Conservation (phyloP, 2,329 filamentous ascomycete species). For the Xylaria sp. region DNA sequence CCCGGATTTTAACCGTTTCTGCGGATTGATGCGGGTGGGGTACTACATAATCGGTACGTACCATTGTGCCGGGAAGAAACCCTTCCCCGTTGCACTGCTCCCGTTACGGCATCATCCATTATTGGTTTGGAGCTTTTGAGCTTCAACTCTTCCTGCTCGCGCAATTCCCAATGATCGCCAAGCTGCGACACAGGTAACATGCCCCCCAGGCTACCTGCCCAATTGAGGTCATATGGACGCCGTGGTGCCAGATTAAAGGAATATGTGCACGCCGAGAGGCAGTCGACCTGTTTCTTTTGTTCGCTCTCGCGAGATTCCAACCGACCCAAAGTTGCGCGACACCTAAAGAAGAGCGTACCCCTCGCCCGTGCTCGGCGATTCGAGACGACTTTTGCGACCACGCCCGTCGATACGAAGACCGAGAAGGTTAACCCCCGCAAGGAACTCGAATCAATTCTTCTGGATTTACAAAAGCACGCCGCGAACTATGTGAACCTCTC, state of each 20-base stretch:
- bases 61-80: not conserved
- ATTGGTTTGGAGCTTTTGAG: slow-evolving; percentile 21
- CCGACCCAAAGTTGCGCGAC: slow-evolving; percentile 32
- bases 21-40: not conserved
- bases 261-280: slow-evolving; percentile 23
- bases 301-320: slow-evolving; percentile 39
- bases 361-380: slow-evolving; percentile 39
- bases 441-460: slow-evolving; percentile 68
- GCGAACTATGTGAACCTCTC: slow-evolving; percentile 73
- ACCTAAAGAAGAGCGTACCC: slow-evolving; percentile 39
- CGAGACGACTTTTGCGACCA: slow-evolving; percentile 38
- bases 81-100: not conserved
- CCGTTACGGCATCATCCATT: slow-evolving; percentile 30
- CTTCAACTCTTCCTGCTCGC: slow-evolving; percentile 17
- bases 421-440: slow-evolving; percentile 49
- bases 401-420: not conserved
- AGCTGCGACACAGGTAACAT: slow-evolving; percentile 28
- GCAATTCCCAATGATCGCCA: slow-evolving; percentile 16
- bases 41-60: not conserved
- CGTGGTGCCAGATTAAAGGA: slow-evolving; percentile 30
- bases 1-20: not conserved
- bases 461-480: slow-evolving; percentile 69
- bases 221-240: slow-evolving; percentile 44
- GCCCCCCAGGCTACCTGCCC: slow-evolving; percentile 44
- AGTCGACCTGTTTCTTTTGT: slow-evolving; percentile 48